phyloP scores from a whole-genome alignment of 306 rosid species.

The Vachellia collinsii region DNA sequence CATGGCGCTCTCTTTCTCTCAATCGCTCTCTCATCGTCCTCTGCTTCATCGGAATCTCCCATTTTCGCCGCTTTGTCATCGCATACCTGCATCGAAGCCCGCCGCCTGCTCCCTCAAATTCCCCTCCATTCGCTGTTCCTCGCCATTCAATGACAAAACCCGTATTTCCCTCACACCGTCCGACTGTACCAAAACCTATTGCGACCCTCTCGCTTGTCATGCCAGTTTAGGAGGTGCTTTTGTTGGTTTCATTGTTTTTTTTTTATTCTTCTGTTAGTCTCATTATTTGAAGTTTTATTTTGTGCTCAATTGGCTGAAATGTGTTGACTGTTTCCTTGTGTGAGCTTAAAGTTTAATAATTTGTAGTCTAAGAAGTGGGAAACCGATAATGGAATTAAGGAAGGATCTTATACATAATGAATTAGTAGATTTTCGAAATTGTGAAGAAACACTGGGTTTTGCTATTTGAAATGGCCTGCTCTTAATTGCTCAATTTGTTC shows the following conservation, averaged over 20 bases:
- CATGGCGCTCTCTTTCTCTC: constrained; percentile 46
- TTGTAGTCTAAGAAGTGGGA: background rate
- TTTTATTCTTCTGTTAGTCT: background rate
- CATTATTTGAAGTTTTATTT: background rate
- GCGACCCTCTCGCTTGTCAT: constrained; percentile 63
- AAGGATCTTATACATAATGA: background rate
- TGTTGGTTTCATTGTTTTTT: background rate
- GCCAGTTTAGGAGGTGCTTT: constrained; percentile 80
- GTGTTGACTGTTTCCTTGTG: background rate
- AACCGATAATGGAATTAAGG: background rate
- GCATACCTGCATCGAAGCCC: constrained; percentile 26
- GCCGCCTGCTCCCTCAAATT: constrained; percentile 20
- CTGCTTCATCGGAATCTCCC: constrained; percentile 31
- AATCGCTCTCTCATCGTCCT: constrained; percentile 19
- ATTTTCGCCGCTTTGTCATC: constrained; percentile 27
- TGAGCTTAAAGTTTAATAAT: background rate
- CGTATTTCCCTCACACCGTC: constrained; percentile 56
- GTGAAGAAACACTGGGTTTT: background rate
- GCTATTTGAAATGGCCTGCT: background rate
- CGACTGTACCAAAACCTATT: constrained; percentile 80
- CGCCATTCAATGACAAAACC: constrained; percentile 37
- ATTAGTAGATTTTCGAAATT: background rate
- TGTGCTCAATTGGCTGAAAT: background rate
- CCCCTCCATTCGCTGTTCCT: constrained; percentile 51
- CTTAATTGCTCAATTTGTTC: background rate